Evolutionary conservation across 2,329 filamentous ascomycete genomes (phyloP), one percentile per base, ranked within the genome.

Genomic region (Tympanopsis confertula): DNA sequence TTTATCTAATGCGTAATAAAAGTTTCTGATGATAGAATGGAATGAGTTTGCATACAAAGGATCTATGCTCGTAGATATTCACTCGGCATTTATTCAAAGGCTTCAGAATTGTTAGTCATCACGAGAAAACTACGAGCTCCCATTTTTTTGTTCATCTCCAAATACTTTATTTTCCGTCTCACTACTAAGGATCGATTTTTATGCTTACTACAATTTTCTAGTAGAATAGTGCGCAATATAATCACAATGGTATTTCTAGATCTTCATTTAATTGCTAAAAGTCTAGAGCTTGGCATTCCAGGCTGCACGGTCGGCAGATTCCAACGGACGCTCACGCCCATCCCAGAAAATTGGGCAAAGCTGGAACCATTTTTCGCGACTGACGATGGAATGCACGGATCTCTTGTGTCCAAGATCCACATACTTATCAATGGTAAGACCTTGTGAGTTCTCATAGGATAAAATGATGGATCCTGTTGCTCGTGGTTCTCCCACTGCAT

Each of bases 281-380:
- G 47, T 35, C 42, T 56, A 65, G 15, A 66, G 48, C 47, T 64
- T 66, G 4, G 62, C 60, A 48, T 65, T 61, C 62, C 62, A 66
- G 0, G 62, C 62, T 10, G 58, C 59, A 10, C 62, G 53, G 48
- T 66, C 63, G 13, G 63, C 56, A 26, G 52, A 60, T 46, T 65
- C 63, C 36, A 65, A 41, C 13, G 61, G 61, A 37, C 55, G 47
- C 41, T 62, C 56, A 5, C 61, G 45, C 5, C 64, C 65, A 44
- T 69, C 65, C 62, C 64, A 69, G 44, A 62, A 66, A 18, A 69
- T 37, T 5, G 65, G 65, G 44, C 61, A 66, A 12, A 68, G 49
- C 45, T 65, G 54, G 41, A 62, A 63, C 51, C 53, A 63, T 40
- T 57, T 56, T 42, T 62, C 58, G 19, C 59, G 44, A 29, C 50